phyloP scores from a whole-genome alignment of 2,329 filamentous ascomycete species.

The Fusarium nisikadoi region DNA sequence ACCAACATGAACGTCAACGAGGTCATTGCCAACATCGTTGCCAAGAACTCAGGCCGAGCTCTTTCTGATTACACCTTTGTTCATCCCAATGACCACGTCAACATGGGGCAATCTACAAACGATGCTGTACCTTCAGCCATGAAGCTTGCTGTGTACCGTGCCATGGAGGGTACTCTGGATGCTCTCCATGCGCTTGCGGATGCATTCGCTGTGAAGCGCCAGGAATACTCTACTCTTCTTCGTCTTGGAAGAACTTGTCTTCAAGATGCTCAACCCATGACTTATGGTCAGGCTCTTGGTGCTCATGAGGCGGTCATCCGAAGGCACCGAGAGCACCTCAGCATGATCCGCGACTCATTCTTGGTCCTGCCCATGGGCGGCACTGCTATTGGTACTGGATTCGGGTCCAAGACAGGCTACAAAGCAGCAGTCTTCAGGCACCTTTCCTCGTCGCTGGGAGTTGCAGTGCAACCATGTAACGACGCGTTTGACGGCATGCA shows the following conservation, averaged over 20 bases:
- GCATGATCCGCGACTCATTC: neutral
- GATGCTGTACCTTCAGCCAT: conserved; percentile 4
- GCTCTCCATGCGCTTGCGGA: neutral
- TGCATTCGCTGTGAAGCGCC: neutral
- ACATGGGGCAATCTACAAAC: conserved; percentile 8
- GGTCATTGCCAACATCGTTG: conserved; percentile 8
- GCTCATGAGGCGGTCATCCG: neutral
- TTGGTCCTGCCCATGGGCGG: neutral
- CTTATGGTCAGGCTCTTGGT: conserved; percentile 1
- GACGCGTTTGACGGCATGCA: conserved; percentile 9
- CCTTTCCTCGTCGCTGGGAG: neutral
- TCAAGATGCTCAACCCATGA: conserved; percentile 2
- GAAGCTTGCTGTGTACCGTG: conserved; percentile 3
- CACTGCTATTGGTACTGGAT: conserved; percentile 9
- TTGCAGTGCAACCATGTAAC: neutral
- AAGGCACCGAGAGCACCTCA: neutral
- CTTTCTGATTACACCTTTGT: conserved; percentile 1
- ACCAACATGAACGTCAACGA: conserved; percentile 15
- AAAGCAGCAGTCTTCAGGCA: neutral
- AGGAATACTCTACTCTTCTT: neutral
- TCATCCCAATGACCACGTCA: conserved; percentile 9
- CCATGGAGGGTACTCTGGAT: neutral
- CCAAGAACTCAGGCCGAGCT: neutral
- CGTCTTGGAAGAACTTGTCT: conserved; percentile 9
- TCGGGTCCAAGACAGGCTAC: neutral